Percentiles rank a stretch among this genome's conserved stretches.
phyloP scores from a whole-genome alignment of 1,139 yeast species.

The Hyphopichia fennica region DNA sequence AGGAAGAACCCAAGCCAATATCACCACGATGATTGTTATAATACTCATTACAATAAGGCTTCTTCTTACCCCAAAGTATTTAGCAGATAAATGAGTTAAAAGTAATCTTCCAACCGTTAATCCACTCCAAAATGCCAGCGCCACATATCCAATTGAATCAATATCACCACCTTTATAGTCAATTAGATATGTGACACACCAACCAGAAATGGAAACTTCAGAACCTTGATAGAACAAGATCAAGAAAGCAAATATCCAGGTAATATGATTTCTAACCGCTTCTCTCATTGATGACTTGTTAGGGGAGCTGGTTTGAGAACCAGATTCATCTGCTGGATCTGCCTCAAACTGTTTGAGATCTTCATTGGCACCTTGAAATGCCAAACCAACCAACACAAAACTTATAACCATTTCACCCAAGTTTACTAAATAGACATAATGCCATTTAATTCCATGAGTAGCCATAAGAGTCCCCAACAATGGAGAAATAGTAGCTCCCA shows the following conservation, averaged over 20 bases:
- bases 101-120: conserved; percentile 52
- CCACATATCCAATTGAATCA: conserved; percentile 49
- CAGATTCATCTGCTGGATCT: conserved; percentile 7
- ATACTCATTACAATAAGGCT: conserved; percentile 29
- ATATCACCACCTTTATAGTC: conserved; percentile 46
- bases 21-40: conserved; percentile 25
- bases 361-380: conserved; percentile 34
- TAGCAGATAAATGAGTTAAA: conserved; percentile 32
- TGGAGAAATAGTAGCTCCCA: conserved; percentile 47
- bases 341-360: conserved; percentile 22
- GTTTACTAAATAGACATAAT: conserved; percentile 44
- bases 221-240: conserved; percentile 58
- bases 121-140: conserved; percentile 65
- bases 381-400: conserved; percentile 19
- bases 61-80: conserved; percentile 37
- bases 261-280: conserved; percentile 33
- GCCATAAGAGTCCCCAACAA: conserved; percentile 48
- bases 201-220: conserved; percentile 61
- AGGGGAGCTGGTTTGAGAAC: neutral
- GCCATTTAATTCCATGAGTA: conserved; percentile 44
- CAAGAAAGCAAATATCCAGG: conserved; percentile 50
- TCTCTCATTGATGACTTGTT: conserved; percentile 8
- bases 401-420: conserved; percentile 30
- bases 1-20: conserved; percentile 40
- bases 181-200: conserved; percentile 57